Base-by-base conservation (phyloP, 176 grass and related monocot species). In the Carex littledalei region DNA sequence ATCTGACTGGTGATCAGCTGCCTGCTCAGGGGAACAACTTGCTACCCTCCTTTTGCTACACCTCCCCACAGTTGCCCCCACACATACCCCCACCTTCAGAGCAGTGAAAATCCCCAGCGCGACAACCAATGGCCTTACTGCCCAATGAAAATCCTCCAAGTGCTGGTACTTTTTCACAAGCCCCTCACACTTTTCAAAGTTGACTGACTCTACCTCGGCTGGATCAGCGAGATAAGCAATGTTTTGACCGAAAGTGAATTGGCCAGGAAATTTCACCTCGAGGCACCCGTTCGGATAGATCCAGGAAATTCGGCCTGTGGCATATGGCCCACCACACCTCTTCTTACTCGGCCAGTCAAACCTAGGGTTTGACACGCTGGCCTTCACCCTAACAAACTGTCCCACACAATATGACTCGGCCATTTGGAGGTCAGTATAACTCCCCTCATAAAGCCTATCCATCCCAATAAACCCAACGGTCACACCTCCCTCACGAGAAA, bases 101-200 rank as follows among this genome's bases (percentile, higher is more conserved):
- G 88, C 85, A 3, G 93, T 90, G 57, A 99, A 94, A 73, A 95
- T 87, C 22, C 97, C 93, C 37, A 99, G 47, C 11, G 88, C 88
- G 9, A 94, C 89, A 80, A 94, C 85, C 55, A 99, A 88, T 3
- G 97, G 97, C 90, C 93, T 90, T 5, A 99, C 87, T 2, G 79
- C 91, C 97, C 97, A 99, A 60, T 99, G 97, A 67, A 94, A 96
- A 72, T 99, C 93, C 79, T 99, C 93, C 0, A 99, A 92, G 86
- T 99, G 97, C 66, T 92, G 87, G 37, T 95, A 99, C 78, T 99
- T 99, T 90, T 95, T 92, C 53, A 91, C 78, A n/a, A 94, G 67
- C 65, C 97, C 97, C 17, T 99, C 88, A 0, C 93, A 99, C 41
- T 90, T 94, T 67, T 91, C 87, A 63, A 99, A 99, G 82, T 71